Evolutionary conservation across 2,329 filamentous ascomycete species (phyloP).

Genomic region (Zymoseptoria ardabiliae): DNA sequence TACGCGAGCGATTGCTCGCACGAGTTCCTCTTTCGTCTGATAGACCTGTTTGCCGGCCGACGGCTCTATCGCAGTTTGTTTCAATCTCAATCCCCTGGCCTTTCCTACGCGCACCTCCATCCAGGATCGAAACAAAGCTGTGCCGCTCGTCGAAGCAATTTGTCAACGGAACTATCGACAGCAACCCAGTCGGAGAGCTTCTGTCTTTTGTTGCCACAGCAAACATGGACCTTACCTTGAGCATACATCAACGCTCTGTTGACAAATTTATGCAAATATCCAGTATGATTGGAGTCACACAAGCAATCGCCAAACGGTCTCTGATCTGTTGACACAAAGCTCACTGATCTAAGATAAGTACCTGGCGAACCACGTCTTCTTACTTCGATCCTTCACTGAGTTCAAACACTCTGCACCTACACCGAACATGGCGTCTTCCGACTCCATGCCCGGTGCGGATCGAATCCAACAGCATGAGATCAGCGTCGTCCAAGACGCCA

Average conservation of each 20-base stretch:
- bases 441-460: neutral
- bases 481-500: constrained; percentile 27
- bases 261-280: too few relatives aligned
- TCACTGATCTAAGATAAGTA: neutral
- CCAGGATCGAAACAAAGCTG: too few relatives aligned
- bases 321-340: neutral
- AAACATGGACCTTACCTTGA: neutral
- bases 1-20: neutral
- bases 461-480: constrained; percentile 19
- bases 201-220: neutral
- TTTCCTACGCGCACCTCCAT: too few relatives aligned
- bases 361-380: neutral
- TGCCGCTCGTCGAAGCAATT: too few relatives aligned
- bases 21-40: neutral
- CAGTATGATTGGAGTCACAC: neutral
- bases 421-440: neutral
- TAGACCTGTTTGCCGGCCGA: too few relatives aligned
- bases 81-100: too few relatives aligned
- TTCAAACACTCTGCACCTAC: neutral
- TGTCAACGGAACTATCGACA: too few relatives aligned
- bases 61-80: too few relatives aligned
- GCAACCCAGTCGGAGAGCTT: too few relatives aligned
- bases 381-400: neutral
- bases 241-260: too few relatives aligned
- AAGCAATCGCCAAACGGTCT: neutral